phyloP scores from a whole-genome alignment of 352 stramenopile genomes.

The Pelagophyceae sp. region DNA sequence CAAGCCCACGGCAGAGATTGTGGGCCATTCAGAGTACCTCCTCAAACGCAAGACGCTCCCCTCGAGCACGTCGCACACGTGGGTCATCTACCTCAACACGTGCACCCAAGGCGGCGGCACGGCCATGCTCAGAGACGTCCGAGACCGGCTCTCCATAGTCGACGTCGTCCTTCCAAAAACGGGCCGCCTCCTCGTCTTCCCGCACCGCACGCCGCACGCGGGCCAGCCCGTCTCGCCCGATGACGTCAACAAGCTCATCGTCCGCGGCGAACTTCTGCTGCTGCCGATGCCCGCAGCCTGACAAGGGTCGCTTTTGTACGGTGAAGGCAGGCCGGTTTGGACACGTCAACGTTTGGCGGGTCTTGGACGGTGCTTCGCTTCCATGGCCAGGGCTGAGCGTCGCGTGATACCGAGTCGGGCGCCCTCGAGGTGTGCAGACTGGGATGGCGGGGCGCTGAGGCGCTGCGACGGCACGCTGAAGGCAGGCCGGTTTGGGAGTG shows the following conservation, averaged over 20 bases:
- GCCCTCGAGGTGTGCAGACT: no score
- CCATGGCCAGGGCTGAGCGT: no score
- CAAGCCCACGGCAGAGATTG: not conserved
- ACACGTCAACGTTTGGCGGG: no score
- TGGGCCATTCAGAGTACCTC: no score
- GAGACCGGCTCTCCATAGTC: not conserved
- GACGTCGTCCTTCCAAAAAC: not conserved
- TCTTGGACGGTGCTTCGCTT: no score
- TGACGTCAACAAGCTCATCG: conserved; percentile 8
- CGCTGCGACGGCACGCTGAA: no score
- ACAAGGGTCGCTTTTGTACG: no score
- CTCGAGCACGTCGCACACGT: conserved; percentile 8
- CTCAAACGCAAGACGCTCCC: not conserved
- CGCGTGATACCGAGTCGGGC: no score
- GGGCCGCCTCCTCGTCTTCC: conserved; percentile 9
- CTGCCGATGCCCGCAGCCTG: no score
- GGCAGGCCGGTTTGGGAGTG: no score
- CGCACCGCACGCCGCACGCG: not conserved
- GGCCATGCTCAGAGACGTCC: not conserved
- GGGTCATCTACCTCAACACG: conserved; percentile 11
- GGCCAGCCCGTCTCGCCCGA: not conserved
- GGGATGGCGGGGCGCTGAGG: no score
- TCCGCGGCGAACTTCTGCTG: conserved; percentile 7
- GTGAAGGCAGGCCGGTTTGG: no score
- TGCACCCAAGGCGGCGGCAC: conserved; percentile 2